Evolutionary conservation across 306 rosid genomes (phyloP).

Genomic region (Ochetophila trinervis): DNA sequence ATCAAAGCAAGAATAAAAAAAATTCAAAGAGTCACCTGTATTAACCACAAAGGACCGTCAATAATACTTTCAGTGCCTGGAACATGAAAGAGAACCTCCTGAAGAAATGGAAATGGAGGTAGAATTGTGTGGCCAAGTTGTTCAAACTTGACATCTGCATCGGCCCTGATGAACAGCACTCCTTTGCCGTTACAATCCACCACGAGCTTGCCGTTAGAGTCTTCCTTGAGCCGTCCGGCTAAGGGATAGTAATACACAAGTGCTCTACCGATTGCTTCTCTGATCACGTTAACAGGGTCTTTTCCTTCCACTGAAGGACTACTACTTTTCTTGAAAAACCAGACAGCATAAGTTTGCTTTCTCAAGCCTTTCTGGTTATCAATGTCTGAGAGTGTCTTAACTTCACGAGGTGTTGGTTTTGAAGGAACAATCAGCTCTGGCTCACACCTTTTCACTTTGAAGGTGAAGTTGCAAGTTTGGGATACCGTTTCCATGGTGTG

Average conservation of each 20-base stretch:
- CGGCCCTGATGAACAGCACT: constrained; percentile 19
- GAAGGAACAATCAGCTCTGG: constrained; percentile 16
- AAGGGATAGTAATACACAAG: constrained; percentile 34
- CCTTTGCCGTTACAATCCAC: constrained; percentile 35
- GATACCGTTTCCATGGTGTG: too few species aligned
- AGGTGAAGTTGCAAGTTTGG: too few species aligned
- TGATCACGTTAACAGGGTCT: constrained; percentile 16
- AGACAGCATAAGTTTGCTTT: too few species aligned
- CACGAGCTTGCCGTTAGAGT: constrained; percentile 6
- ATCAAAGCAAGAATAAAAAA: too few species aligned
- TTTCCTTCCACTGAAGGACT: not conserved
- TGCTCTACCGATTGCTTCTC: constrained; percentile 22
- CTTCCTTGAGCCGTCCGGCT: constrained; percentile 33
- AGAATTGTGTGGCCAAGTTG: constrained; percentile 18
- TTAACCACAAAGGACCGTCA: constrained; percentile 11
- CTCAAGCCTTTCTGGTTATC: too few species aligned
- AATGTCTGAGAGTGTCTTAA: too few species aligned
- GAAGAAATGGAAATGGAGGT: constrained; percentile 23
- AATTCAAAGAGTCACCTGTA: constrained; percentile 15
- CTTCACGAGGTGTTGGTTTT: too few species aligned
- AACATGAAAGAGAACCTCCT: constrained; percentile 21
- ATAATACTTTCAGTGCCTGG: constrained; percentile 6
- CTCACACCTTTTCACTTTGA: constrained; percentile 15
- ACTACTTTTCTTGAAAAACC: too few species aligned
- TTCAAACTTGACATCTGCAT: constrained; percentile 12